A percentile compares a stretch with the other conserved stretches of the same genome.
Evolutionary conservation across 169 alveolate genomes (phyloP).

Genomic region (Theileria parva): DNA sequence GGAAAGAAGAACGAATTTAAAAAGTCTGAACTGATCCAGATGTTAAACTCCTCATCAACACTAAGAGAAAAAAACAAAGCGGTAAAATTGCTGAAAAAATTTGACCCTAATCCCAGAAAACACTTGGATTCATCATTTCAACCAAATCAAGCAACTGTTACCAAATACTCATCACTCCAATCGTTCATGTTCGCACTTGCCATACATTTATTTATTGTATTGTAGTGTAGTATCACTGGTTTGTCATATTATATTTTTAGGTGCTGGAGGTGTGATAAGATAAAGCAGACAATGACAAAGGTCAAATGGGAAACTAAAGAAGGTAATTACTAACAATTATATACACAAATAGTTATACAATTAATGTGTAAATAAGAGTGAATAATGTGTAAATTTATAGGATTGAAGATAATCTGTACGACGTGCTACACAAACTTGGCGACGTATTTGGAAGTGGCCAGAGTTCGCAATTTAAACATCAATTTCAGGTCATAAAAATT

Average conservation of each 20-base stretch:
- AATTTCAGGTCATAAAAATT: slow-evolving; percentile 29
- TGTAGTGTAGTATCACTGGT: background rate
- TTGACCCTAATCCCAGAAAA: slow-evolving; percentile 77
- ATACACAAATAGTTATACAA: background rate
- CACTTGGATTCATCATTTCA: slow-evolving; percentile 74
- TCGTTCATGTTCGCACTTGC: slow-evolving; percentile 61
- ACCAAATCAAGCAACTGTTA: slow-evolving; percentile 65
- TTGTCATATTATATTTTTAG: slow-evolving; percentile 28
- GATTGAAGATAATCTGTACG: slow-evolving; percentile 58
- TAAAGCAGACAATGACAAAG: slow-evolving; percentile 76
- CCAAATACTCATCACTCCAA: slow-evolving; percentile 69
- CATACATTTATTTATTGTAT: background rate
- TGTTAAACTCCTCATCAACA: slow-evolving; percentile 60
- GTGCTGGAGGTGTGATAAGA: slow-evolving; percentile 80
- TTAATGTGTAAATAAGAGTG: no score
- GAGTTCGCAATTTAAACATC: slow-evolving; percentile 46
- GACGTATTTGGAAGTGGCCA: slow-evolving; percentile 62
- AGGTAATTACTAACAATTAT: slow-evolving; percentile 44
- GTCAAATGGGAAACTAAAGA: slow-evolving; percentile 76
- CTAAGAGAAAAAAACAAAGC: slow-evolving; percentile 75
- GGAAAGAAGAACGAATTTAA: slow-evolving; percentile 69
- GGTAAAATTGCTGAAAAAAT: slow-evolving; percentile 70
- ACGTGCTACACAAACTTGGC: slow-evolving; percentile 64
- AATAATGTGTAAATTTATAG: slow-evolving; percentile 9
- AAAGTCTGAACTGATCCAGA: slow-evolving; percentile 71